Percentiles rank a stretch among this genome's conserved stretches.
Evolutionary conservation across 2,329 filamentous ascomycete species (phyloP).

Genomic region (Cercospora janseana): DNA sequence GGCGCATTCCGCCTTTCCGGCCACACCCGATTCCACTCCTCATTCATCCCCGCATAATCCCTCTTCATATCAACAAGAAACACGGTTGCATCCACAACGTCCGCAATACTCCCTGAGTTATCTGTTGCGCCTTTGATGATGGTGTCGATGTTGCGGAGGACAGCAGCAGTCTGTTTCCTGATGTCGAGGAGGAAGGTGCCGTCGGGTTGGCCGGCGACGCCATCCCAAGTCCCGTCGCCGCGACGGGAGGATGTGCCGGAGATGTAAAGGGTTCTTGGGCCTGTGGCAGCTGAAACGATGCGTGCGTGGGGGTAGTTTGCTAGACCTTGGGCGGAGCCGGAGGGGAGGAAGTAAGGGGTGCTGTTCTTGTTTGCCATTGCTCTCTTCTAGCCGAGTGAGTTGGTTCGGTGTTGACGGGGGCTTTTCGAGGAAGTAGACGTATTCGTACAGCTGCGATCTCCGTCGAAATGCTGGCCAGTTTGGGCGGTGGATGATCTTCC

Average conservation of each 20-base stretch:
- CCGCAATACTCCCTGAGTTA: slow-evolving; percentile 18
- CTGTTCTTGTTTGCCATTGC: slow-evolving; percentile 16
- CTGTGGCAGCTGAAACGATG: slow-evolving; percentile 8
- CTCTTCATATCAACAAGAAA: slow-evolving; percentile 46
- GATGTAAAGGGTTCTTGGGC: slow-evolving; percentile 21
- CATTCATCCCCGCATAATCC: slow-evolving; percentile 48
- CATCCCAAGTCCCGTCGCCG: slow-evolving; percentile 20
- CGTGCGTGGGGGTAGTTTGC: slow-evolving; percentile 22
- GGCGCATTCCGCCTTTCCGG: slow-evolving; percentile 40
- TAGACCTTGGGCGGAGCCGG: slow-evolving; percentile 20
- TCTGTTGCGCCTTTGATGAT: slow-evolving; percentile 20
- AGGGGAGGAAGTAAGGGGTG: slow-evolving; percentile 13
- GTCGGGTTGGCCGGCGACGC: slow-evolving; percentile 14
- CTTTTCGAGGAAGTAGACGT: too few relatives aligned
- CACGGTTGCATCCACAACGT: slow-evolving; percentile 37
- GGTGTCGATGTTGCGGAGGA: slow-evolving; percentile 20
- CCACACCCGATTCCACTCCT: slow-evolving; percentile 50
- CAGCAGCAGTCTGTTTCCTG: slow-evolving; percentile 20
- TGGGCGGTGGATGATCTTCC: too few relatives aligned
- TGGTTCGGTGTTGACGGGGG: too few relatives aligned
- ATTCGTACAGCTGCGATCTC: too few relatives aligned
- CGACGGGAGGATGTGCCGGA: slow-evolving; percentile 22
- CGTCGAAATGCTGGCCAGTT: too few relatives aligned
- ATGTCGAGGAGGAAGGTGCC: slow-evolving; percentile 15
- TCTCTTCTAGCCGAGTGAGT: too few relatives aligned